A percentile compares a stretch with the other conserved stretches of the same genome.
phyloP scores from a whole-genome alignment of 1,284 basidiomycete genomes.

The Erythrobasidium hasegawianum region DNA sequence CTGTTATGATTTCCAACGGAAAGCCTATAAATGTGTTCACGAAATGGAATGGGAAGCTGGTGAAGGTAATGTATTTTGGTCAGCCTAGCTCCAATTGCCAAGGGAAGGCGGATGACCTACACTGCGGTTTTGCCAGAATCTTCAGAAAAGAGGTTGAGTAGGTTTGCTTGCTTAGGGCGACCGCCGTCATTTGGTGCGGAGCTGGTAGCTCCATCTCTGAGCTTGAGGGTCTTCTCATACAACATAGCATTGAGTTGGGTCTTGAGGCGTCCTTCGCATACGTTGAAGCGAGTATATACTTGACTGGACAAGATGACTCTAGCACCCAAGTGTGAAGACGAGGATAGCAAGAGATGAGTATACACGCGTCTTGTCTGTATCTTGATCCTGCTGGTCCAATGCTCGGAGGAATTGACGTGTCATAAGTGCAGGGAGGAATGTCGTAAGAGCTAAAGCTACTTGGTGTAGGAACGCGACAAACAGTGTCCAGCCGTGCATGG shows the following conservation, averaged over 20 bases:
- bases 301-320: not conserved
- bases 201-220: not conserved
- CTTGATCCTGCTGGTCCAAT: not conserved
- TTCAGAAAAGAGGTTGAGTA: slow-evolving; percentile 72
- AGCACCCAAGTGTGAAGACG: not conserved
- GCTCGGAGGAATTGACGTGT: too few relatives aligned
- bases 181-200: not conserved
- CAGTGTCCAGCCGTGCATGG: too few relatives aligned
- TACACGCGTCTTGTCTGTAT: not conserved
- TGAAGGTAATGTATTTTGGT: not conserved
- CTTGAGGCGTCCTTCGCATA: not conserved
- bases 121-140: slow-evolving; percentile 85
- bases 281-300: not conserved
- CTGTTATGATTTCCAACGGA: slow-evolving; percentile 1
- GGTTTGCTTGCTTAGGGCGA: slow-evolving; percentile 60
- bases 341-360: not conserved
- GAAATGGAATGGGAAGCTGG: not conserved
- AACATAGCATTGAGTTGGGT: slow-evolving; percentile 57
- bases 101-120: slow-evolving; percentile 48
- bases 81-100: too few relatives aligned
- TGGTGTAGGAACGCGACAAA: too few relatives aligned
- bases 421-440: too few relatives aligned
- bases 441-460: too few relatives aligned
- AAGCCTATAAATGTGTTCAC: too few relatives aligned
- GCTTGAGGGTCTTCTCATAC: slow-evolving; percentile 10